Evolutionary conservation across 2,329 filamentous ascomycete genomes (phyloP).

Genomic region (Talaromyces marneffei): DNA sequence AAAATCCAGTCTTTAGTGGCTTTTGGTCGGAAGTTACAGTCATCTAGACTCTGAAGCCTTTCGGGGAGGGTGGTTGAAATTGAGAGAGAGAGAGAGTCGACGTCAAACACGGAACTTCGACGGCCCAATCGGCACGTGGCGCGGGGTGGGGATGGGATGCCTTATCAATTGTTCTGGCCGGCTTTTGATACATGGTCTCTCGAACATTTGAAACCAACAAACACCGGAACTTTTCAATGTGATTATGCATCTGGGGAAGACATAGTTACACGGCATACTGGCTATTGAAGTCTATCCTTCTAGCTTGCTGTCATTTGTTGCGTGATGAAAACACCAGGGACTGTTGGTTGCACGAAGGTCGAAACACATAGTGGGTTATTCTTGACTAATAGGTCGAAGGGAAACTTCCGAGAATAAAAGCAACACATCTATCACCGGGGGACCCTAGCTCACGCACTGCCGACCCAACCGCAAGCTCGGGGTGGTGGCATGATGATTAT

Average conservation of each 20-base stretch:
- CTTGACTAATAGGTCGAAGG: background rate
- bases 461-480: no score
- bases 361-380: background rate
- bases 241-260: background rate
- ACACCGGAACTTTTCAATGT: background rate
- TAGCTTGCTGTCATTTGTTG: background rate
- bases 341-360: background rate
- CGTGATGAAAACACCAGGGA: background rate
- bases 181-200: background rate
- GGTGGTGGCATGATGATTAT: background rate
- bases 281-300: background rate
- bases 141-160: background rate
- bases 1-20: background rate
- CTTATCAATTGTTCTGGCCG: slow-evolving; percentile 1
- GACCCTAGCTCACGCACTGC: background rate
- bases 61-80: background rate
- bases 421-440: background rate
- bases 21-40: background rate
- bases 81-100: background rate
- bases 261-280: background rate
- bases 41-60: background rate
- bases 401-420: background rate
- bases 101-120: background rate
- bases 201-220: no score
- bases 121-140: slow-evolving; percentile 7